phyloP scores from a whole-genome alignment of 371 early-diverging fungal genomes.

The Mortierella sp. region DNA sequence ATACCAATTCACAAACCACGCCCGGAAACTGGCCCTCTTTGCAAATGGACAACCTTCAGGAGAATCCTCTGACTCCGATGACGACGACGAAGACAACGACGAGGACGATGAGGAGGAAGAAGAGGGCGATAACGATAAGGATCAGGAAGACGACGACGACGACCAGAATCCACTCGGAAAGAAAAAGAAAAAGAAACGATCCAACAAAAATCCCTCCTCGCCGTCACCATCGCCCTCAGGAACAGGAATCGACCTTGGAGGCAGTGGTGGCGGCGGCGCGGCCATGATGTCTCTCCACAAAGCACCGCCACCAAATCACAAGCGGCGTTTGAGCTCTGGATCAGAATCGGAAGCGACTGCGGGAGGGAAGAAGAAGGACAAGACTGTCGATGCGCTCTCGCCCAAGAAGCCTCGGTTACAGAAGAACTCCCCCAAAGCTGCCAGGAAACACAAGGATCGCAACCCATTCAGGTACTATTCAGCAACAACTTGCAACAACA shows the following conservation, averaged over 20 bases:
- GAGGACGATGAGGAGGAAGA: slow-evolving; percentile 38
- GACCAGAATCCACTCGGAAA: not conserved
- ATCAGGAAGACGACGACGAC: slow-evolving; percentile 3
- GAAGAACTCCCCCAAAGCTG: slow-evolving; percentile 20
- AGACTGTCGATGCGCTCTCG: slow-evolving; percentile 31
- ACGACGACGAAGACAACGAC: slow-evolving; percentile 25
- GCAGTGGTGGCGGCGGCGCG: not conserved
- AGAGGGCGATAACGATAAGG: slow-evolving; percentile 15
- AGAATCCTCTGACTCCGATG: slow-evolving; percentile 31
- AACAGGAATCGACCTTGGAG: not conserved
- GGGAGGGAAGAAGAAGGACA: slow-evolving; percentile 22
- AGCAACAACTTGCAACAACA: not conserved
- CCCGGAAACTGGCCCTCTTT: slow-evolving; percentile 51
- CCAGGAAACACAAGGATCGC: slow-evolving; percentile 25
- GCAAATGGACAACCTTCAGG: slow-evolving; percentile 38
- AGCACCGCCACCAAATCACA: slow-evolving; percentile 22
- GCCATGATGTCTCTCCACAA: not conserved
- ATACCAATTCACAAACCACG: slow-evolving; percentile 55
- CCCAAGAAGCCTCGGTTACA: slow-evolving; percentile 54
- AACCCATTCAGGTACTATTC: slow-evolving; percentile 49
- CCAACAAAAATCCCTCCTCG: not conserved
- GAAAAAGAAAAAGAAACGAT: slow-evolving; percentile 39
- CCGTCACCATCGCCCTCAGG: not conserved
- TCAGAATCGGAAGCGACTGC: slow-evolving; percentile 33
- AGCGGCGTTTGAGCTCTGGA: slow-evolving; percentile 48